Evolutionary conservation across 2,329 filamentous ascomycete species (phyloP).

Genomic region (Daldinia sp.): DNA sequence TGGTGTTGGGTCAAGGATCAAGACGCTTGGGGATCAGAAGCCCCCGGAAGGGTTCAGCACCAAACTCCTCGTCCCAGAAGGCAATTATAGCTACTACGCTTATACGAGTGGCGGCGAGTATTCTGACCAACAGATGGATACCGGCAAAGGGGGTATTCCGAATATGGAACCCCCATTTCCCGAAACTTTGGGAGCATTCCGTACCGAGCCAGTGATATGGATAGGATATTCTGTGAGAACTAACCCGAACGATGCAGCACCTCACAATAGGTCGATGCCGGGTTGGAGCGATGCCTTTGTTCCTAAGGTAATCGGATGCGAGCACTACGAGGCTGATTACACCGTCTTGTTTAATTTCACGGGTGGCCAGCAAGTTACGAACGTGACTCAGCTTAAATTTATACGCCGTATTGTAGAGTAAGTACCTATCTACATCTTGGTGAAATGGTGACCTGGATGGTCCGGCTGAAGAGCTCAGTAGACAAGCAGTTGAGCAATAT

Average conservation of each 20-base stretch:
- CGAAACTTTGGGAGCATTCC: constrained; percentile 53
- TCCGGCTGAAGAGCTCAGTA: not conserved
- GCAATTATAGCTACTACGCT: constrained; percentile 53
- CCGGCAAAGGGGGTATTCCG: not conserved
- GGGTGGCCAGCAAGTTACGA: constrained; percentile 1
- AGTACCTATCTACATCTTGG: not conserved
- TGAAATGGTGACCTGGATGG: not conserved
- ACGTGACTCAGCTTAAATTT: not conserved
- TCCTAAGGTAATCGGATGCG: constrained; percentile 55
- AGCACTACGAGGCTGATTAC: constrained; percentile 53
- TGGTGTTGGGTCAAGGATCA: constrained; percentile 47
- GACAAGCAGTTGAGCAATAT: constrained; percentile 29
- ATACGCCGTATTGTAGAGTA: not conserved
- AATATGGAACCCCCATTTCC: constrained; percentile 46
- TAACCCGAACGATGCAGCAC: constrained; percentile 39
- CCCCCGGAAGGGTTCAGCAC: constrained; percentile 50
- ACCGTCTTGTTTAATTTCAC: not conserved
- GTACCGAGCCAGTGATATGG: constrained; percentile 57
- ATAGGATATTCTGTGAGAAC: constrained; percentile 52
- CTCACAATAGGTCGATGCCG: constrained; percentile 42
- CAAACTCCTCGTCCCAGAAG: constrained; percentile 51
- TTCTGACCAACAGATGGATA: constrained; percentile 5
- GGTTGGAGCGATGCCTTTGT: constrained; percentile 52
- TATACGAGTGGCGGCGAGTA: constrained; percentile 48
- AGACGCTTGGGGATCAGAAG: constrained; percentile 47